Base-by-base conservation (phyloP, 441 rosid genomes). In the Pelargonium cotyledonis region DNA sequence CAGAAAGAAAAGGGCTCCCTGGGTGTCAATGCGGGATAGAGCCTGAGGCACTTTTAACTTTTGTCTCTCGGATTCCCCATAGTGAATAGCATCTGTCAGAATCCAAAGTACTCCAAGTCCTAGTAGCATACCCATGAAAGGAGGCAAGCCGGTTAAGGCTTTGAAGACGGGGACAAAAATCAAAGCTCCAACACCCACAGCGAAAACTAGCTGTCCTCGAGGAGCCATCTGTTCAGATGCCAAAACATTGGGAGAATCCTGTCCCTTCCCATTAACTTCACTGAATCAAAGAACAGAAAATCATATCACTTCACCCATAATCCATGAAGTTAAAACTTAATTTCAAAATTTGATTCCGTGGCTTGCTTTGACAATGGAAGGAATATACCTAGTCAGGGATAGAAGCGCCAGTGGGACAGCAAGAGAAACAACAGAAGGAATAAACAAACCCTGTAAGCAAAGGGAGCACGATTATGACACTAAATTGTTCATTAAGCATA, bases 91-190 rank as follows among this genome's bases (percentile, higher is more conserved):
- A 74, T 94, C 98, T 0, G 98, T 94, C 72, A 94, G 87, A 83
- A 91, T 82, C 98, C 98, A 94, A 15, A 94, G 96, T 73, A 91
- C 97, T 81, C 98, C 95, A 29, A 94, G 98, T 51, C 97, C 97
- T n/a, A 94, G 81, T 74, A 94, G 85, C 74, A 94, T 88, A 16
- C 96, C 98, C 95, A 94, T 88, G 82, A 76, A 91, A 61, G 98
- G 98, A 79, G 96, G 98, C 82, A 94, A 80, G 71, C 98, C 97
- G 8, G 97, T 94, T 55, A 94, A 74, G 78, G 95, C 85, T 80
- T 89, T 94, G 79, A 94, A 94, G 67, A 91, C 87, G 3, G 97
- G 97, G 80, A 91, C 99, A 85, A 88, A 94, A 60, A 91, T 61
- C 75, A 94, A 76, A 70, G 99, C 97, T 57, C 95, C 97, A 21